These are phyloP conservation scores for Acer negundo DNA, from an alignment of 345 rosid genomes.

Conservation along the genomic window DNA sequence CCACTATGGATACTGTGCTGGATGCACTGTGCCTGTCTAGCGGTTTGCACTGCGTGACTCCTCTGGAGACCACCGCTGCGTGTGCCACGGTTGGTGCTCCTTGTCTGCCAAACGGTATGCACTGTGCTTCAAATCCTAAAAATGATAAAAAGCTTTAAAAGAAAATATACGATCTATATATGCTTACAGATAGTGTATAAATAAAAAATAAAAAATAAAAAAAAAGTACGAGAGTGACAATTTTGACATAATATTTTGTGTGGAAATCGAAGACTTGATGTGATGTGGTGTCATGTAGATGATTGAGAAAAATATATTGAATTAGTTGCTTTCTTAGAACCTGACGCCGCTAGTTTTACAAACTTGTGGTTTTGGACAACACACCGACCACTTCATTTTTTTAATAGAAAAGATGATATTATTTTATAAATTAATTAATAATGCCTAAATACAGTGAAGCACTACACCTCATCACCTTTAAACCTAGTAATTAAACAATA, in stretches of 20 bases:
- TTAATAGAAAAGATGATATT: not conserved
- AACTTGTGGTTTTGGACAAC: slow-evolving; percentile 26
- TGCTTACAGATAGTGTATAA: too few species aligned
- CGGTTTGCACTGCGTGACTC: too few species aligned
- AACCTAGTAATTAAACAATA: not conserved
- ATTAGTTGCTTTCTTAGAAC: not conserved
- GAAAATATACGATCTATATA: too few species aligned
- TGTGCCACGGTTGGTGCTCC: too few species aligned
- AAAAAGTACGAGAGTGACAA: too few species aligned
- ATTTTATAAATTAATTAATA: not conserved
- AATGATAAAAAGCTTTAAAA: too few species aligned
- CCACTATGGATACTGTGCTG: too few species aligned
- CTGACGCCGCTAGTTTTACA: slow-evolving; percentile 33
- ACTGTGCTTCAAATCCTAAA: too few species aligned
- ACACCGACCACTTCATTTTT: slow-evolving; percentile 21
- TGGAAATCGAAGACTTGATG: not conserved
- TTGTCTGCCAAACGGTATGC: too few species aligned
- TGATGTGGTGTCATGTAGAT: not conserved
- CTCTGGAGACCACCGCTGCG: too few species aligned
- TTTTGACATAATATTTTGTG: not conserved
- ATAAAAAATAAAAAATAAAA: too few species aligned
- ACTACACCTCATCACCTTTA: slow-evolving; percentile 8
- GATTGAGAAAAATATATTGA: not conserved
- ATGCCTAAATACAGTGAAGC: not conserved
- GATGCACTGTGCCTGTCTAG: too few species aligned